Conservation (phyloP, 352 stramenopile genomes). For the Plasmopara viticola region DNA sequence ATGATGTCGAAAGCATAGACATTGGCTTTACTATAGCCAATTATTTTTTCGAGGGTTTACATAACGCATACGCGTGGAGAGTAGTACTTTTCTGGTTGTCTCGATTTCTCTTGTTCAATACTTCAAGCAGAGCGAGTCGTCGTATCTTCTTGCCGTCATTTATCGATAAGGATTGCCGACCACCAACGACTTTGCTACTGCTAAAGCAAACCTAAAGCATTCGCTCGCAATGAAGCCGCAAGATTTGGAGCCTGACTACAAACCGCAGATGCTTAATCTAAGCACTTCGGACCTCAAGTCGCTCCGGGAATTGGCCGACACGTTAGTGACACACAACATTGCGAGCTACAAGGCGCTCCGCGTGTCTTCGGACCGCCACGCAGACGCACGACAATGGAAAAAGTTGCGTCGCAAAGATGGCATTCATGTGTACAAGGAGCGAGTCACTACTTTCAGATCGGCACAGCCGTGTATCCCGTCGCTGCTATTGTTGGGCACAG, state of each 20-base stretch:
- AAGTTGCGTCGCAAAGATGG: conserved; percentile 26
- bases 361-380: conserved; percentile 11
- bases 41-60: neutral
- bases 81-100: neutral
- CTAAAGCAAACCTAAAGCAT: neutral
- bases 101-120: neutral
- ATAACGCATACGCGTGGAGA: neutral
- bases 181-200: neutral
- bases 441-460: neutral
- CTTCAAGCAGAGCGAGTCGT: neutral
- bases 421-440: conserved; percentile 26
- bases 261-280: conserved; percentile 16
- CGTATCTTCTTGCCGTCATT: neutral
- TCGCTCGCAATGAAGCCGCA: conserved; percentile 4
- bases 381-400: conserved; percentile 23
- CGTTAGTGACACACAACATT: conserved; percentile 27
- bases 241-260: conserved; percentile 5
- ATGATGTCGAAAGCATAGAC: too few relatives aligned
- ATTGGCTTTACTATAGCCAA: too few relatives aligned
- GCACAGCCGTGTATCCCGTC: conserved; percentile 20
- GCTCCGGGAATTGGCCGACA: conserved; percentile 19
- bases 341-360: conserved; percentile 19
- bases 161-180: neutral
- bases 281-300: conserved; percentile 16
- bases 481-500: conserved; percentile 23